A percentile compares a stretch with the other conserved stretches of the same genome.
These are phyloP conservation scores for Lunularia cruciata DNA, from an alignment of 225 moss, liverwort and hornwort species.

Conservation along the genomic window DNA sequence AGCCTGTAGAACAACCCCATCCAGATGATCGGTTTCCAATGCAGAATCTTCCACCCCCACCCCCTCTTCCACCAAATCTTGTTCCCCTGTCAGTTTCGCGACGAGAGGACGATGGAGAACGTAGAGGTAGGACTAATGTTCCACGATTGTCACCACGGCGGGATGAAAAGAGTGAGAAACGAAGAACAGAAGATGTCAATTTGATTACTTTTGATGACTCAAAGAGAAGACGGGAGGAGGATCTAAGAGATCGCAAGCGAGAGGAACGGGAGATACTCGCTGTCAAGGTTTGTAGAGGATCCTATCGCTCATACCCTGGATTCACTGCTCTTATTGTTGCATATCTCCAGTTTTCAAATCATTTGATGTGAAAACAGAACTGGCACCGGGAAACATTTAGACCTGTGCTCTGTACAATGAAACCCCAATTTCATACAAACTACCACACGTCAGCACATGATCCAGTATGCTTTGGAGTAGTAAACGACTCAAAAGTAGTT, in stretches of 20 bases:
- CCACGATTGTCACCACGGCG: slow-evolving; percentile 65
- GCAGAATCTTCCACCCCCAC: slow-evolving; percentile 91
- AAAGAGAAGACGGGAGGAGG: slow-evolving; percentile 87
- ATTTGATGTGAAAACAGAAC: too few relatives aligned
- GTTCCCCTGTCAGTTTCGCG: slow-evolving; percentile 72
- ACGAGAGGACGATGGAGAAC: slow-evolving; percentile 79
- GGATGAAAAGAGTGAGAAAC: slow-evolving; percentile 81
- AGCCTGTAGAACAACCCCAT: slow-evolving; percentile 71
- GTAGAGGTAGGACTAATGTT: slow-evolving; percentile 57
- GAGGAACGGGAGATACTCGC: slow-evolving; percentile 78
- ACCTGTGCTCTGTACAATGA: too few relatives aligned
- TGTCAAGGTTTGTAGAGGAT: slow-evolving; percentile 56
- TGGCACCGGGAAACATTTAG: too few relatives aligned
- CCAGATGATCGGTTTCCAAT: slow-evolving; percentile 95
- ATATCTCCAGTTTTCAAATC: too few relatives aligned
- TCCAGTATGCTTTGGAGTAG: too few relatives aligned
- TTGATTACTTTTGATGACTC: slow-evolving; percentile 56
- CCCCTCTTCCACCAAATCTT: slow-evolving; percentile 83
- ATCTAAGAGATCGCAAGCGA: slow-evolving; percentile 76
- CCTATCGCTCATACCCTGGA: slow-evolving; percentile 4
- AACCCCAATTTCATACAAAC: too few relatives aligned
- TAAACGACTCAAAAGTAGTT: too few relatives aligned
- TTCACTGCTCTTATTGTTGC: too few relatives aligned
- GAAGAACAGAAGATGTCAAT: slow-evolving; percentile 66
- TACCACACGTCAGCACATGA: too few relatives aligned